Conservation (phyloP, 2,329 filamentous ascomycete genomes). For the Calonectria montana region DNA sequence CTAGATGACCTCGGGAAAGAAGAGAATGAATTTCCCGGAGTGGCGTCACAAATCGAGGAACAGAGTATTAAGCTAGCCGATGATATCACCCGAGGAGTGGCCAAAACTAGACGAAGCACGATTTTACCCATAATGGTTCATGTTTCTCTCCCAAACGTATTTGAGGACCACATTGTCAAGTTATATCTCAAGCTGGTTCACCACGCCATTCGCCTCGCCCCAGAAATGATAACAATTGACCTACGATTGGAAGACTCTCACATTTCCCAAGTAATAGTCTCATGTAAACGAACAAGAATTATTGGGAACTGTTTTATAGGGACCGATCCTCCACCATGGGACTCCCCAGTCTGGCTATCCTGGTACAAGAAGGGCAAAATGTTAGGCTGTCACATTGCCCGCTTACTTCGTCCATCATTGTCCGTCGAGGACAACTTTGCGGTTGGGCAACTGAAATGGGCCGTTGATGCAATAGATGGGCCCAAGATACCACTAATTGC, state of each 20-base stretch:
- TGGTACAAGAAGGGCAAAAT: constrained; percentile 68
- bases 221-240: constrained; percentile 73
- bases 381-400: constrained; percentile 71
- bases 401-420: constrained; percentile 67
- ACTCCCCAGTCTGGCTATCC: constrained; percentile 62
- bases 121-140: constrained; percentile 70
- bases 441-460: constrained; percentile 64
- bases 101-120: constrained; percentile 70
- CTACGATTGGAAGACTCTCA: constrained; percentile 64
- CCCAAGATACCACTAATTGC: constrained; percentile 65
- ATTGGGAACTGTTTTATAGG: constrained; percentile 65
- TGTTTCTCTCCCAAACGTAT: constrained; percentile 48
- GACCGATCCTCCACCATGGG: constrained; percentile 63
- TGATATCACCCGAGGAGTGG: constrained; percentile 67
- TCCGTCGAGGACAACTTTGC: constrained; percentile 71
- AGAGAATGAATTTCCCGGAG: too few species aligned
- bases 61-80: constrained; percentile 47
- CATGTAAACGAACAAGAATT: constrained; percentile 67
- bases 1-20: constrained; percentile 47
- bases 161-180: constrained; percentile 29
- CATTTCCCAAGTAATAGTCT: constrained; percentile 61
- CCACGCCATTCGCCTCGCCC: constrained; percentile 70
- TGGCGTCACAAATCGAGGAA: not conserved
- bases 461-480: constrained; percentile 54
- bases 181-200: constrained; percentile 67